Evolutionary conservation across 2,329 filamentous ascomycete species (phyloP).

Genomic region (Lasiodiplodia sp.): DNA sequence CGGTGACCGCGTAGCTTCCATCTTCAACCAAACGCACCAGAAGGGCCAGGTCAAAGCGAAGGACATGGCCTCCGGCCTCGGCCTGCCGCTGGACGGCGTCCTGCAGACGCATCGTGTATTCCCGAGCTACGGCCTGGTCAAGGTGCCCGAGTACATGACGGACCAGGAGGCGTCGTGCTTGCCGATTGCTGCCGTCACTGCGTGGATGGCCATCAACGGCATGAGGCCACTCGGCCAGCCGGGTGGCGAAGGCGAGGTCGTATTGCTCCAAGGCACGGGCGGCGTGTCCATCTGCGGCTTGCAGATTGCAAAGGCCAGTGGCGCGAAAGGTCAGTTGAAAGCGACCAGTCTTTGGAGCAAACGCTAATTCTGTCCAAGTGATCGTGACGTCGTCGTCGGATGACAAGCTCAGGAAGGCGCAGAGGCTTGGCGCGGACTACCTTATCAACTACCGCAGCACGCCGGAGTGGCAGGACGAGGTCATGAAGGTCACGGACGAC

Average conservation of each 20-base stretch:
- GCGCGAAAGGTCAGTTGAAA: slow-evolving; percentile 43
- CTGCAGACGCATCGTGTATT: slow-evolving; percentile 68
- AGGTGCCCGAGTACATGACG: slow-evolving; percentile 62
- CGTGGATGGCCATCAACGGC: slow-evolving; percentile 71
- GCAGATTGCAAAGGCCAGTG: slow-evolving; percentile 52
- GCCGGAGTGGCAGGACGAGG: slow-evolving; percentile 66
- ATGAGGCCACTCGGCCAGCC: slow-evolving; percentile 62
- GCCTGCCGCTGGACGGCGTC: slow-evolving; percentile 65
- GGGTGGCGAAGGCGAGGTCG: slow-evolving; percentile 49
- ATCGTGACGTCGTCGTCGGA: slow-evolving; percentile 46
- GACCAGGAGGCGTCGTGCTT: slow-evolving; percentile 67
- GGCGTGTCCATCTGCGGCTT: slow-evolving; percentile 52
- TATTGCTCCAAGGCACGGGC: slow-evolving; percentile 53
- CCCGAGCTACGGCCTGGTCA: slow-evolving; percentile 62
- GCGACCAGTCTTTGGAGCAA: not conserved
- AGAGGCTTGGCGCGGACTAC: slow-evolving; percentile 63
- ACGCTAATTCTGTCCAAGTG: slow-evolving; percentile 40
- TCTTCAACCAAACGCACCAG: slow-evolving; percentile 65
- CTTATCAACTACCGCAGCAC: slow-evolving; percentile 68
- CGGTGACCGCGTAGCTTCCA: slow-evolving; percentile 72
- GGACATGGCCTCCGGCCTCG: slow-evolving; percentile 65
- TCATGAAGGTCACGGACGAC: slow-evolving; percentile 55
- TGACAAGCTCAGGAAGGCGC: slow-evolving; percentile 50
- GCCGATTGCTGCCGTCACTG: slow-evolving; percentile 68
- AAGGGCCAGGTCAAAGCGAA: slow-evolving; percentile 65